Conservation (phyloP, 2,329 filamentous ascomycete genomes). For the Penicillium nordicum region DNA sequence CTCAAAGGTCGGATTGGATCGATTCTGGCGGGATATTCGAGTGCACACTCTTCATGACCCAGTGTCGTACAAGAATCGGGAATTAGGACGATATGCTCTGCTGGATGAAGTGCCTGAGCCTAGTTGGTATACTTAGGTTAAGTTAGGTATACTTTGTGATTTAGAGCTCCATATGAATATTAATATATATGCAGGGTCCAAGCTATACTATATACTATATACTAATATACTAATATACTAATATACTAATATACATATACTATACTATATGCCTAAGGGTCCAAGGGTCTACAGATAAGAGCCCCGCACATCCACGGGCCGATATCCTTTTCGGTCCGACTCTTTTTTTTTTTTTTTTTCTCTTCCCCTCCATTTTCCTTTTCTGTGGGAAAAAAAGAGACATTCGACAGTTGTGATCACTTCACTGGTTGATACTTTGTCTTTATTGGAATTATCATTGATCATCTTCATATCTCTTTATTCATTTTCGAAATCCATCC, state of each 20-base stretch:
- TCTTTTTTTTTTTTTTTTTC: constrained; percentile 9
- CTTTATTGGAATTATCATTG: neutral
- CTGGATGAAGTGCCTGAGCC: constrained; percentile 56
- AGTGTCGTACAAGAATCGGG: constrained; percentile 64
- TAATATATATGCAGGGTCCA: neutral
- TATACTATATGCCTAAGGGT: no score
- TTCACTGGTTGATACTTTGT: neutral
- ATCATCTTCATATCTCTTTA: neutral
- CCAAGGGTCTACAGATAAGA: neutral
- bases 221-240: no score
- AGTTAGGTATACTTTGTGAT: no score
- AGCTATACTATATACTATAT: neutral
- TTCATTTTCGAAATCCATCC: neutral
- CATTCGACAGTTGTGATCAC: neutral
- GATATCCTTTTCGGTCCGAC: constrained; percentile 12
- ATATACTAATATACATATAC: no score
- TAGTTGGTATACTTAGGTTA: constrained; percentile 56
- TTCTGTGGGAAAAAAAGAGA: neutral
- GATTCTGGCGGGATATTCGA: constrained; percentile 65
- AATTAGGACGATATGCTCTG: constrained; percentile 57
- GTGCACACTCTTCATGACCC: constrained; percentile 66
- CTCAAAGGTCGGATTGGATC: constrained; percentile 58
- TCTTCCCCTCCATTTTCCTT: neutral
- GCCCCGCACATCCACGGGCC: constrained; percentile 4
- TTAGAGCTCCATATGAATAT: neutral